Conservation (phyloP, 2,329 filamentous ascomycete species). For the Penicillium olsonii region DNA sequence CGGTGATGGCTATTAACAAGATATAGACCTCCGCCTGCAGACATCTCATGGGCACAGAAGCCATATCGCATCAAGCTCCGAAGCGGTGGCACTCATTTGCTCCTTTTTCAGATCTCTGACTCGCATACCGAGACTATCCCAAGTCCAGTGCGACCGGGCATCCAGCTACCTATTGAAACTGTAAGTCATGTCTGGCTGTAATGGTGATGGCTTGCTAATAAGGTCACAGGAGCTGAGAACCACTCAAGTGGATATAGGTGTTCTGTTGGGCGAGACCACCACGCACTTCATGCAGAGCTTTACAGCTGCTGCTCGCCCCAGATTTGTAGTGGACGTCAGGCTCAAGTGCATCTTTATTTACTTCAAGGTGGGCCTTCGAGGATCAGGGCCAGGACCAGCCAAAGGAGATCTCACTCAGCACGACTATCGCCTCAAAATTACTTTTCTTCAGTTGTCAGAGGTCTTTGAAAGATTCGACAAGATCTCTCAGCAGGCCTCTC, state of each 20-base stretch:
- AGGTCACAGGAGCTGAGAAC: constrained; percentile 44
- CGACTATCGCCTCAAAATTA: constrained; percentile 47
- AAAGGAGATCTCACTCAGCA: constrained; percentile 10
- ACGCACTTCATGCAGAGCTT: constrained; percentile 63
- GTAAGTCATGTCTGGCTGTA: constrained; percentile 27
- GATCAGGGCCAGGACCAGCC: background rate
- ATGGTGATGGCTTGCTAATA: background rate
- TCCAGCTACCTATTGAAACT: constrained; percentile 37
- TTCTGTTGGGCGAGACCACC: constrained; percentile 53
- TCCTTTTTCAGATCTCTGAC: background rate
- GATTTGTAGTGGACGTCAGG: constrained; percentile 45
- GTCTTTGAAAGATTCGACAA: constrained; percentile 36
- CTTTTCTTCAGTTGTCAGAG: constrained; percentile 46
- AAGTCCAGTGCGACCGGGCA: constrained; percentile 36
- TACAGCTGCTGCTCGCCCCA: constrained; percentile 24
- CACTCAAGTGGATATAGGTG: constrained; percentile 62
- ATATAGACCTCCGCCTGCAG: constrained; percentile 52
- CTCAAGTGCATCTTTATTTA: constrained; percentile 47
- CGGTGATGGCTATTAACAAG: background rate
- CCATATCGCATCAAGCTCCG: constrained; percentile 32
- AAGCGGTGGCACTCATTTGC: constrained; percentile 13
- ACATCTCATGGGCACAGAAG: constrained; percentile 52
- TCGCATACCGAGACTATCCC: constrained; percentile 18
- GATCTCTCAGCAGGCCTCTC: constrained; percentile 22
- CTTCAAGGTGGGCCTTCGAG: constrained; percentile 41